Evolutionary conservation across 1,284 basidiomycete genomes (phyloP).

Genomic region (Polyporus tsugae): DNA sequence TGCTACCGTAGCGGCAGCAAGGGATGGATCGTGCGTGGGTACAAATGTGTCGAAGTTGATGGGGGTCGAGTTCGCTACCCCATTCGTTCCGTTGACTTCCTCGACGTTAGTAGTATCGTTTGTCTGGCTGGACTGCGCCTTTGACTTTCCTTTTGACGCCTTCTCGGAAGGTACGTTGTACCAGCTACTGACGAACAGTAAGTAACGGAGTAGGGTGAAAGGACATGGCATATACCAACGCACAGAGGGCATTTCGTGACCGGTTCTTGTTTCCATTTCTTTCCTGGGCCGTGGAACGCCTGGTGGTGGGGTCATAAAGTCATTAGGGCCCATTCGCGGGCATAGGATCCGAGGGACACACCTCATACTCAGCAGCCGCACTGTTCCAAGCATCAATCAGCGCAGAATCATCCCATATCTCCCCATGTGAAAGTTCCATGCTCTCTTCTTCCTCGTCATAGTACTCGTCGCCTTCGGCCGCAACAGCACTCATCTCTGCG

Average conservation of each 20-base stretch:
- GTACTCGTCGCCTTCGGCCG: constrained; percentile 23
- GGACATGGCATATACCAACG: constrained; percentile 38
- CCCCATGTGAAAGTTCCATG: constrained; percentile 69
- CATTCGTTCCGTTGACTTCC: constrained; percentile 34
- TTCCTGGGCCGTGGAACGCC: constrained; percentile 73
- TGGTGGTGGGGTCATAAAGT: constrained; percentile 33
- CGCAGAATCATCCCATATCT: constrained; percentile 86
- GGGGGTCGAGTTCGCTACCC: constrained; percentile 59
- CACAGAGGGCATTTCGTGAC: constrained; percentile 76
- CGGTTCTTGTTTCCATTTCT: constrained; percentile 75
- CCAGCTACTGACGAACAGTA: constrained; percentile 58
- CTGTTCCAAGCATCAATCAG: constrained; percentile 84
- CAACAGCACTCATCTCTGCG: constrained; percentile 21
- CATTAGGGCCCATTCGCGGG: constrained; percentile 1
- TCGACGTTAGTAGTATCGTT: constrained; percentile 29
- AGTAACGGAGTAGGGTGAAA: background rate
- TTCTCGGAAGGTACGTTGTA: constrained; percentile 68
- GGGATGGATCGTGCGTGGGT: constrained; percentile 71
- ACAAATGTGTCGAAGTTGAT: constrained; percentile 75
- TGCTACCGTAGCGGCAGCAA: constrained; percentile 36
- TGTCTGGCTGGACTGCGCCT: constrained; percentile 18
- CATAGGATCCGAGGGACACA: constrained; percentile 34
- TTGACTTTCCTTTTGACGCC: constrained; percentile 33
- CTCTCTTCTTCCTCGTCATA: constrained; percentile 56
- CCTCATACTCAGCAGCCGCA: constrained; percentile 80